Conservation (phyloP, 352 stramenopile genomes). For the Stephanocyclus meneghinianus region DNA sequence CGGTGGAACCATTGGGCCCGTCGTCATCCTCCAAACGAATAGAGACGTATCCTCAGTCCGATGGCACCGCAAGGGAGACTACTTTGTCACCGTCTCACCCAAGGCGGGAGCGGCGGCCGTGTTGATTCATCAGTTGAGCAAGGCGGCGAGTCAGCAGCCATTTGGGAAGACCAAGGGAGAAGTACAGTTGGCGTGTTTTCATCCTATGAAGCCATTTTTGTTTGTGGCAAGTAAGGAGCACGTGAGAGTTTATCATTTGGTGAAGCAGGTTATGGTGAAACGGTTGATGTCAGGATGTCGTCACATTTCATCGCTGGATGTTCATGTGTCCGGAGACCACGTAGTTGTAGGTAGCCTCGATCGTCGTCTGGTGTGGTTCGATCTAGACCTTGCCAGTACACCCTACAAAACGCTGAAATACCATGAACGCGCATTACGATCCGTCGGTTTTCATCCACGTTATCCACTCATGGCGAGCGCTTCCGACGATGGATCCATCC, state of each 20-base stretch:
- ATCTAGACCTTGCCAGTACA: constrained; percentile 95
- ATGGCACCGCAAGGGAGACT: constrained; percentile 99
- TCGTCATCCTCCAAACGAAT: constrained; percentile 68
- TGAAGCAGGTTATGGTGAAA: constrained; percentile 97
- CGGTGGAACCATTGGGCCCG: constrained; percentile 44
- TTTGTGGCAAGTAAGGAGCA: constrained; percentile 99
- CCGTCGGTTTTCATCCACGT: constrained; percentile 86
- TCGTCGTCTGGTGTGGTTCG: constrained; percentile 97
- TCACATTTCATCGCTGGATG: constrained; percentile 98
- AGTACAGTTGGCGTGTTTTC: constrained; percentile 95
- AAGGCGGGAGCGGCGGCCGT: constrained; percentile 89
- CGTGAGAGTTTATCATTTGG: constrained; percentile 98
- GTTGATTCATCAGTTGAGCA: constrained; percentile 98
- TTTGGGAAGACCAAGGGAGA: constrained; percentile 92
- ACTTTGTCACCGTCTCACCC: constrained; percentile 93
- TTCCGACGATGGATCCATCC: constrained; percentile 96
- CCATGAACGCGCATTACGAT: constrained; percentile 94
- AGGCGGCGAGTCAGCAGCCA: constrained; percentile 94
- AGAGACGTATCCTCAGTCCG: constrained; percentile 89
- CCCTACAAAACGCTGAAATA: constrained; percentile 99
- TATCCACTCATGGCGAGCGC: constrained; percentile 99
- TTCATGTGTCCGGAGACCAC: constrained; percentile 98
- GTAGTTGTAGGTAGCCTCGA: constrained; percentile 97
- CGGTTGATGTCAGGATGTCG: constrained; percentile 94
- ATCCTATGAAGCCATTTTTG: constrained; percentile 98